Evolutionary conservation across 2,329 filamentous ascomycete species (phyloP), one percentile per base, ranked within the genome.

Genomic region (Colletotrichum shisoi): DNA sequence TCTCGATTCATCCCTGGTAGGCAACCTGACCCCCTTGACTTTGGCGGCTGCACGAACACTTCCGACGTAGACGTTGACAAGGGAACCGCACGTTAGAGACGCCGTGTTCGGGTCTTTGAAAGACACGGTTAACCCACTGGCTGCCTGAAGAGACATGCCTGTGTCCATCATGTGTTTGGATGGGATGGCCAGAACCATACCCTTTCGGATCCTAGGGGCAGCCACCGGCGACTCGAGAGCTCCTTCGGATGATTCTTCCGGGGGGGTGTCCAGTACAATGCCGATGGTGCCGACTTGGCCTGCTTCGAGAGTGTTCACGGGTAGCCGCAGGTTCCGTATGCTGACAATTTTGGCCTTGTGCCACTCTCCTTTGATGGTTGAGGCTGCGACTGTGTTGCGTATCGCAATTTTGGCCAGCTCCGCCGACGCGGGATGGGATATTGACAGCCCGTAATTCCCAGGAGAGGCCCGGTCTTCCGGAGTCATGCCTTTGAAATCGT

Each of bases 241-340:
- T 46, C 71, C 72, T 63, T 77, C 74, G 4, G 74, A 72, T 4
- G 71, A 53, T n/a, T 76, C 76, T 27, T 78, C 76, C 17, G 75
- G 69, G 1, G 77, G 72, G 4, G 78, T 74, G 39, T 85, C 81
- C n/a, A 90, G 84, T 3, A 90, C 84, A 57, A 98, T 82, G 0
- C 94, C 94, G 61, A 99, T 85, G 0, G 94, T 97, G 0, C 94
- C 95, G 6, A 94, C 93, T 78, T 99, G 94, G 11, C 92, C 93
- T 17, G 89, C 84, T 57, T 89, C 84, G 8, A 98, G 83, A 0
- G 85, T 87, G 53, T 88, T 87, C 0, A 97, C 93, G 0, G 94
- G 92, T 3, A 97, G 82, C 5, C 94, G 88, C 9, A 99, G 82
- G 72, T 97, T 96, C 24, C 94, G 90, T 49, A 97, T 89, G 72